phyloP scores from a whole-genome alignment of 139 green algal species.

The Chlorella sp. region DNA sequence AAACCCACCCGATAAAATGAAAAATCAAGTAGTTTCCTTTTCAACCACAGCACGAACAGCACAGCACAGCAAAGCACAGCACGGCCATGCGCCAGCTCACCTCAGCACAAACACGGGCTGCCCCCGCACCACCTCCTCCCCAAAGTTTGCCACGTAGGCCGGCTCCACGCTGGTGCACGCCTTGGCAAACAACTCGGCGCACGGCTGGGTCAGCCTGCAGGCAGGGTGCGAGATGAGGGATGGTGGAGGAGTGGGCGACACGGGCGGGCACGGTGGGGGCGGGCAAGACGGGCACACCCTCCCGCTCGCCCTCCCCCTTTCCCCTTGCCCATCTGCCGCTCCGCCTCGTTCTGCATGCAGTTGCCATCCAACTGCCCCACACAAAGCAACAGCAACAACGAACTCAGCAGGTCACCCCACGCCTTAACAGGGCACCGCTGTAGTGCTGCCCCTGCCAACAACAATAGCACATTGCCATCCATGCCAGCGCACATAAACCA shows the following conservation, averaged over 20 bases:
- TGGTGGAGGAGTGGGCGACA: not conserved
- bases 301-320: too few relatives aligned
- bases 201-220: slow-evolving; percentile 68
- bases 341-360: too few relatives aligned
- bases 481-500: too few relatives aligned
- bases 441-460: too few relatives aligned
- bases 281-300: not conserved
- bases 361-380: too few relatives aligned
- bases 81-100: not conserved
- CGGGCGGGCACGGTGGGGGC: not conserved
- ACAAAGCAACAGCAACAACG: too few relatives aligned
- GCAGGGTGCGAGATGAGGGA: not conserved
- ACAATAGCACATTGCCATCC: too few relatives aligned
- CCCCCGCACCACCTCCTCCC: slow-evolving; percentile 89
- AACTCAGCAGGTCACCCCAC: too few relatives aligned
- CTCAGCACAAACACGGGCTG: slow-evolving; percentile 77
- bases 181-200: slow-evolving; percentile 68
- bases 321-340: too few relatives aligned
- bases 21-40: too few relatives aligned
- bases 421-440: too few relatives aligned
- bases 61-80: not conserved
- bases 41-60: not conserved
- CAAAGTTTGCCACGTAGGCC: slow-evolving; percentile 87
- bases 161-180: slow-evolving; percentile 60
- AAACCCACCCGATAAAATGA: too few relatives aligned